Percentiles rank a stretch among this genome's conserved stretches.
Conservation (phyloP, 768 basidiomycete species). For the Boletus sp. region DNA sequence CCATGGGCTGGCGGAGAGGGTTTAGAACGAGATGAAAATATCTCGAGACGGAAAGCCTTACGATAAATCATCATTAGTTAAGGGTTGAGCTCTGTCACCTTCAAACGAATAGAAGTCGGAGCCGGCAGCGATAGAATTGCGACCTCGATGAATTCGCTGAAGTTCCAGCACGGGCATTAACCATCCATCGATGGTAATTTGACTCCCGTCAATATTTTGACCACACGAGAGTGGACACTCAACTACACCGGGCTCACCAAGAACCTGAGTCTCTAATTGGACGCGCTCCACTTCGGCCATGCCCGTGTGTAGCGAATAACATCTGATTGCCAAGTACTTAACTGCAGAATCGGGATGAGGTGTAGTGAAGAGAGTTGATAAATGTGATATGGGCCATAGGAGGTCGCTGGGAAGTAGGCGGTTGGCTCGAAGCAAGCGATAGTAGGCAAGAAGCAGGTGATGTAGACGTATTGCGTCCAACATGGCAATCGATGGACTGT, state of each 20-base stretch:
- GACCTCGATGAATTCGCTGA: conserved; percentile 50
- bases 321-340: conserved; percentile 68
- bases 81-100: conserved; percentile 28
- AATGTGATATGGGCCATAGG: conserved; percentile 52
- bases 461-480: conserved; percentile 54
- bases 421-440: conserved; percentile 74
- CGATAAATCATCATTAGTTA: conserved; percentile 56
- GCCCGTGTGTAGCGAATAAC: conserved; percentile 71
- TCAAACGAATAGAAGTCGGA: conserved; percentile 47
- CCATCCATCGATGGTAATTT: conserved; percentile 69
- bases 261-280: conserved; percentile 54
- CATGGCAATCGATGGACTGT: conserved; percentile 24
- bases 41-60: conserved; percentile 25
- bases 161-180: conserved; percentile 70
- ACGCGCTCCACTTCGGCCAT: conserved; percentile 77
- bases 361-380: conserved; percentile 43
- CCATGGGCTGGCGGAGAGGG: conserved; percentile 43
- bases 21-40: conserved; percentile 11
- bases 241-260: conserved; percentile 56
- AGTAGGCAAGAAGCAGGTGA: conserved; percentile 70
- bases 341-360: conserved; percentile 63
- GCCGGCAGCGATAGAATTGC: conserved; percentile 43
- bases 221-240: conserved; percentile 67
- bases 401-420: conserved; percentile 58
- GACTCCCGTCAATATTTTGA: conserved; percentile 43